phyloP scores from a whole-genome alignment of 2,329 filamentous ascomycete genomes.

The Westerdykella aurantiaca region DNA sequence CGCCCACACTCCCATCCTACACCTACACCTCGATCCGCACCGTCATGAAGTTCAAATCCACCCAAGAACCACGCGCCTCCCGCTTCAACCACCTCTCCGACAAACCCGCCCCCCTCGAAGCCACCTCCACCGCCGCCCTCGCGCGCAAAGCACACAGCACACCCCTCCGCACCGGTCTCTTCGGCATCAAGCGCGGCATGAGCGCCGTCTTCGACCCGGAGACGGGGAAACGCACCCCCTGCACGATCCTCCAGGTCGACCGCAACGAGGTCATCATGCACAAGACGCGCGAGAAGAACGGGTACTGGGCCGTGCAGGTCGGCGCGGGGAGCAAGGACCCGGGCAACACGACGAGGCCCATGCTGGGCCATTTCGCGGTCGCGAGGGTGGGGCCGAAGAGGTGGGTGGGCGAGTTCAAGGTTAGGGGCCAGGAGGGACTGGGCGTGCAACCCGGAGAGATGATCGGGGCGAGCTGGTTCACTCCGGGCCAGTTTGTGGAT shows the following conservation, averaged over 20 bases:
- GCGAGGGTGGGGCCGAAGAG: constrained; percentile 79
- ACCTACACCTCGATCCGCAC: constrained; percentile 22
- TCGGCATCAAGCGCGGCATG: constrained; percentile 94
- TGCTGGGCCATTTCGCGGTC: constrained; percentile 81
- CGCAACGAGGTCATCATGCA: constrained; percentile 81
- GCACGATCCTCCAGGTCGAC: constrained; percentile 91
- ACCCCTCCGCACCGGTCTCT: constrained; percentile 68
- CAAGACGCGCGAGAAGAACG: constrained; percentile 74
- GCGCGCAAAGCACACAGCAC: constrained; percentile 53
- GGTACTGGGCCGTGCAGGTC: constrained; percentile 91
- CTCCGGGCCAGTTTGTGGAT: constrained; percentile 85
- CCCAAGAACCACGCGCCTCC: constrained; percentile 46
- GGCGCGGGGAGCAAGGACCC: constrained; percentile 70
- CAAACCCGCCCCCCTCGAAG: constrained; percentile 46
- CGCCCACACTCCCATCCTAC: constrained; percentile 11
- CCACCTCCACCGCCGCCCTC: constrained; percentile 55
- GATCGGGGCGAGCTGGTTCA: constrained; percentile 85
- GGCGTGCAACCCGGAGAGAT: constrained; percentile 66
- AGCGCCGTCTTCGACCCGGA: constrained; percentile 76
- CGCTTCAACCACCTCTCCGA: constrained; percentile 50
- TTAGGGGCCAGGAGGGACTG: constrained; percentile 66
- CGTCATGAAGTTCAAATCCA: constrained; percentile 47
- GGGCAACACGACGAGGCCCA: constrained; percentile 71
- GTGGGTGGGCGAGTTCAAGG: constrained; percentile 79
- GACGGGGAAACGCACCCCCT: constrained; percentile 71